Evolutionary conservation across 1,139 yeast species (phyloP), one percentile per base, ranked within the genome.

Genomic region (Trichomonascaceae sp.): DNA sequence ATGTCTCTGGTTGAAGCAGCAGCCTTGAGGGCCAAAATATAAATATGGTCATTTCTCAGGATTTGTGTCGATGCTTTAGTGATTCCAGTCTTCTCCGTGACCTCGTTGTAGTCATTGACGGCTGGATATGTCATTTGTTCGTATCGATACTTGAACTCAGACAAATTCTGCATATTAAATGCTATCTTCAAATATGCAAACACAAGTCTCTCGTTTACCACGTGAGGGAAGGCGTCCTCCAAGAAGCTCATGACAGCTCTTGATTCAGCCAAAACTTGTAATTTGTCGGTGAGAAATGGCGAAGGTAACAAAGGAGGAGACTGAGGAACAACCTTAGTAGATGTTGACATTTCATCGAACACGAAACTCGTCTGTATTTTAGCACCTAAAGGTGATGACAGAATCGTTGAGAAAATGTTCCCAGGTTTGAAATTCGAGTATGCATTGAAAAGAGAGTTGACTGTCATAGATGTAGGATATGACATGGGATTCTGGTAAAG

Each of bases 211-310:
- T 65, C 64, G 50, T 73, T 77, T 32, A 86, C 67, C 0, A 75
- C 67, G 0, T 68, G 63, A 0, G 82, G 83, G 49, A 73, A 68
- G 46, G 68, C 65, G 44, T 76, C 66, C 15, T 79, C 59, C 12
- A 80, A 69, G 63, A 78, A 84, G 2, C 79, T 79, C 84, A 95
- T 82, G 12, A 91, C 57, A 0, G 98, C 98, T 54, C 82, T 77
- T 0, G 95, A 82, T 69, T 91, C 98, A 0, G 86, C 84, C 51
- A 87, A 57, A 0, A 87, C 72, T 58, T 83, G 82, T 30, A 63
- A 65, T 10, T 61, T 61, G 5, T 72, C 68, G 0, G 67, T 62
- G 12, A 85, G 67, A 36, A 75, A 75, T 1, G 72, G 64, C 1
- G 77, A 57, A 0, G 96, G 96, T 47, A 90, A 70, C 58, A 89